phyloP scores from a whole-genome alignment of 306 rosid species.

The Cucumis sativus region DNA sequence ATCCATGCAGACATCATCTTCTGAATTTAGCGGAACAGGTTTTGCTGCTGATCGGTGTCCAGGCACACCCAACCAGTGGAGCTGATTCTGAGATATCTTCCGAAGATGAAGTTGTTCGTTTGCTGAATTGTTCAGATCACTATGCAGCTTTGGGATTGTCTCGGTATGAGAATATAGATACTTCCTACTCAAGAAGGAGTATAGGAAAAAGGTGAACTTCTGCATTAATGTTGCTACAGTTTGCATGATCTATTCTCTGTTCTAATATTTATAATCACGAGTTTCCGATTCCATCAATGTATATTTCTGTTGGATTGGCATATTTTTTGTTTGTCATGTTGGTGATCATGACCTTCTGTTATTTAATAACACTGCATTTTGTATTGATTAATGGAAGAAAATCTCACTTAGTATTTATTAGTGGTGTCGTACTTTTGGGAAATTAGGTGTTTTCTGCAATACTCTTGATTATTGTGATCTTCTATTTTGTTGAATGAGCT shows the following conservation, averaged over 20 bases:
- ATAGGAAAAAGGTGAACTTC: constrained; percentile 67
- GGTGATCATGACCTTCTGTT: neutral
- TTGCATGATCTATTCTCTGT: neutral
- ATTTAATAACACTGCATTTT: neutral
- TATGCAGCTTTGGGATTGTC: constrained; percentile 71
- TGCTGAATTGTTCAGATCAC: constrained; percentile 83
- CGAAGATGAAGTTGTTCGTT: constrained; percentile 87
- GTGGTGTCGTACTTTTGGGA: neutral
- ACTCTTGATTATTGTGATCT: constrained; percentile 8
- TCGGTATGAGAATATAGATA: constrained; percentile 60
- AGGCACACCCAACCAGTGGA: constrained; percentile 85
- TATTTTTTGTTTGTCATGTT: neutral
- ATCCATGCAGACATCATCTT: constrained; percentile 38
- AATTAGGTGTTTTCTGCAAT: neutral
- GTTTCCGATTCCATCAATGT: too few relatives aligned
- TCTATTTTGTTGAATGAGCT: neutral
- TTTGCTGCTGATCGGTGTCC: constrained; percentile 50
- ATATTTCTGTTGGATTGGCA: neutral
- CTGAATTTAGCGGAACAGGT: constrained; percentile 58
- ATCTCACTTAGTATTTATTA: neutral
- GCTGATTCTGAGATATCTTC: constrained; percentile 64
- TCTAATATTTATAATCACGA: neutral
- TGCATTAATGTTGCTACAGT: neutral
- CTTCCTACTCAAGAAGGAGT: constrained; percentile 78
- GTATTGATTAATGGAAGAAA: constrained; percentile 2